Evolutionary conservation across 1,139 yeast genomes (phyloP), one percentile per base, ranked within the genome.

Genomic region (Taphrina wiesneri): DNA sequence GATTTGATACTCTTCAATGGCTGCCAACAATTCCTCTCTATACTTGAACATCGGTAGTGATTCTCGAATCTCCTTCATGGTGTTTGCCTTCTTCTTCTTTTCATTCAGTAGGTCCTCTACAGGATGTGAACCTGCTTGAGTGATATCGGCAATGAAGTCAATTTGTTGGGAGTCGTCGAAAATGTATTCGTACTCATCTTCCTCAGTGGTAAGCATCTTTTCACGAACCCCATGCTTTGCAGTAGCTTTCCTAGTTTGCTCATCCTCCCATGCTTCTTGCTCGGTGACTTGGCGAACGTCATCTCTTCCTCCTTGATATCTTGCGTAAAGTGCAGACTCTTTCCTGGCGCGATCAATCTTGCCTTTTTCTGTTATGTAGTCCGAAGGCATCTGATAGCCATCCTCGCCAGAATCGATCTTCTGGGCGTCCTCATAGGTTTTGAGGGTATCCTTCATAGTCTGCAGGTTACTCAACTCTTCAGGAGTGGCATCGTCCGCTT

Each of bases 111-210:
- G 69, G 49, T 47, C 43, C 32, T 53, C 66, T 23, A 60, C 56
- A 28, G 67, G 63, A 39, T 51, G 47, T 4, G 51, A 36, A 5
- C 64, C 67, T 13, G 56, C 52, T 25, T 54, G 49, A 5, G 61
- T 52, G n/a, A 67, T 79, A 43, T 82, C 81, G 6, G 75, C 79
- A 3, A 84, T 81, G 73, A 88, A 91, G 46, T 87, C 85, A 36
- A 90, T 86, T 71, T 83, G 83, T 69, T 89, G 92, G 3, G 86
- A 80, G 61, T 86, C 86, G 72, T 92, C 97, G 78, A 89, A 90
- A 0, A 91, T 96, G 75, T 83, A 91, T 30, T 90, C 96, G 72
- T 88, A 89, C 43, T 85, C 78, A 5, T 82, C 79, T 19, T 80
- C 59, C 65, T 78, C 71, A 70, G 49, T n/a, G n/a, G 2, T 51